Base-by-base conservation (phyloP, 495 filamentous ascomycete species). In the Neurospora sp. region DNA sequence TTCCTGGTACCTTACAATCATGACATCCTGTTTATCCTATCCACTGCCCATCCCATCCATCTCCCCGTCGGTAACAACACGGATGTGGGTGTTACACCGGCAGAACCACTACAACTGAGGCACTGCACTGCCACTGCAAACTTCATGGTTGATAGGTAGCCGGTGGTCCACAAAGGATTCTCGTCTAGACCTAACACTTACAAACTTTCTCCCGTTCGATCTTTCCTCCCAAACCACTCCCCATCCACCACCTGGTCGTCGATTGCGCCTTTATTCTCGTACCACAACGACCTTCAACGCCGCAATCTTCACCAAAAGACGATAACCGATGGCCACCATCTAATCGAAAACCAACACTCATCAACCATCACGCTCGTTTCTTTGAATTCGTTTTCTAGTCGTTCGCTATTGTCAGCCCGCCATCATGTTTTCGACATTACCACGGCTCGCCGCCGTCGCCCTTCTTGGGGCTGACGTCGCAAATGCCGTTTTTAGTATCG, bases 401-500 rank as follows among this genome's bases (percentile, higher is more conserved):
- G 69, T 71, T 77, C 75, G 73, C 72, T 77, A 44, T 40, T 20
- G n/a, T 23, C 38, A 23, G 46, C 27, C 73, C 39, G 18, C 37
- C 59, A 27, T 39, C 35, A 80, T 80, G 79, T 18, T 78, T 76
- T 76, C 41, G 71, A 42, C 72, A 70, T 54, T 62, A 35, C 27
- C 46, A 62, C 74, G 72, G 71, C 71, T 79, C 14, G 72, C 75
- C 46, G 40, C 72, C 14, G 78, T 72, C 72, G 75, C 48, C 71
- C 54, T 80, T 38, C 8, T 73, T 11, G 73, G 75, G 6, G 70
- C 59, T 40, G 73, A 73, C 70, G 69, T 73, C 18, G 76, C 73
- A 12, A 70, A 78, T 46, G 79, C 79, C 31, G 75, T 70, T 37
- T 80, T 72, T 70, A 80, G 78, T 69, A 74, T 81, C 70, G 78